Evolutionary conservation across 805 yeast genomes (phyloP), one percentile per base, ranked within the genome.

Genomic region (Cyberlindnera maritima): DNA sequence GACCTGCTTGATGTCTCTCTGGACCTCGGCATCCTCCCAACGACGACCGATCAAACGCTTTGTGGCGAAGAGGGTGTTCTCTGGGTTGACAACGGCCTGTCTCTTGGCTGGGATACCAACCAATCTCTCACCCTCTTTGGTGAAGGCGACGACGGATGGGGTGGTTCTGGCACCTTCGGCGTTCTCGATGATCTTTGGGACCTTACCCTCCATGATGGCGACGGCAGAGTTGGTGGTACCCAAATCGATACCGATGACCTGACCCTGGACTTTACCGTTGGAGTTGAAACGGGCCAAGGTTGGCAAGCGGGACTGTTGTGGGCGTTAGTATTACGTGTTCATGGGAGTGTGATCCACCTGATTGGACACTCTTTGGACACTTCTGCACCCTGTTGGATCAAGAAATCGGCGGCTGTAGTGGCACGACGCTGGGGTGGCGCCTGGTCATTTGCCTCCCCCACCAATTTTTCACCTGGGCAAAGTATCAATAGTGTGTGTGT

Each of bases 141-240:
- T 69, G 65, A 79, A 80, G 25, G 91, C 90, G 36, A 86, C 94
- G 20, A 85, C 76, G 39, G 64, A 61, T 58, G 64, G 64, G 26
- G 64, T 61, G 20, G 94, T 85, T 65, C 91, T 72, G 47, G 81
- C 79, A 49, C 94, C 94, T 68, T 86, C 88, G 55, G 83, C 85
- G 63, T 85, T 84, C 68, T 87, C 92, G 49, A 86, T 75, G 50
- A 86, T 84, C 61, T 80, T 80, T 67, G 84, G 82, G 43, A 84
- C 70, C 35, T 61, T 61, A 58, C 64, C 64, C 50, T 61, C 65
- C 65, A 61, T 61, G 41, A 61, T 42, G 47, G 95, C 94, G 40
- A 86, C 92, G n/a, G 94, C 95, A 45, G 92, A 85, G 70, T 87
- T 87, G 44, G 96, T 87, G 44, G 96, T 87, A 48, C 96, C 96